Evolutionary conservation across 2,329 filamentous ascomycete species (phyloP).

Genomic region (Diplodia sapinea): DNA sequence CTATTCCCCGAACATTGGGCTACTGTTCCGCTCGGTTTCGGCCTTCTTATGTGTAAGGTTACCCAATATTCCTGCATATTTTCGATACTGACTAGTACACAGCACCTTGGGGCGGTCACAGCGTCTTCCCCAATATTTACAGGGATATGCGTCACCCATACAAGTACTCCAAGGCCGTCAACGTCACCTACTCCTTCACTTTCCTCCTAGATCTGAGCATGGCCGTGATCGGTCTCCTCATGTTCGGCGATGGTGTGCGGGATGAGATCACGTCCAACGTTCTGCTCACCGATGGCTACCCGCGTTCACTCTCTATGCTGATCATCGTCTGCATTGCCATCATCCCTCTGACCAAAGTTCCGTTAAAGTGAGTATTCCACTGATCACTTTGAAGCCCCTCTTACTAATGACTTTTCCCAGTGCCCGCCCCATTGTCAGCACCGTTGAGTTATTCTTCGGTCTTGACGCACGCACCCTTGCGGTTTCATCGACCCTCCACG

Average conservation of each 20-base stretch:
- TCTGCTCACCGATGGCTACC: conserved; percentile 75
- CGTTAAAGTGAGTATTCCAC: conserved; percentile 55
- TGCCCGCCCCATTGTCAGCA: conserved; percentile 84
- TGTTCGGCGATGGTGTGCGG: conserved; percentile 89
- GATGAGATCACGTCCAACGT: conserved; percentile 94
- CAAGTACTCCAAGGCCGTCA: conserved; percentile 77
- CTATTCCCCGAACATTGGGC: conserved; percentile 86
- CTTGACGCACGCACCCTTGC: conserved; percentile 65
- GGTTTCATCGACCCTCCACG: conserved; percentile 55
- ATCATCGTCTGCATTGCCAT: conserved; percentile 88
- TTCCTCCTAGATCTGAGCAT: conserved; percentile 82
- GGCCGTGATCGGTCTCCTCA: conserved; percentile 82
- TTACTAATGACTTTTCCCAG: conserved; percentile 52
- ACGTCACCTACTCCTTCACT: conserved; percentile 83
- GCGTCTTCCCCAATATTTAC: conserved; percentile 84
- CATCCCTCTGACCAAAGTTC: conserved; percentile 95
- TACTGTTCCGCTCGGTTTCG: conserved; percentile 85
- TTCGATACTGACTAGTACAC: conserved; percentile 26
- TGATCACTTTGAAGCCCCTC: not conserved
- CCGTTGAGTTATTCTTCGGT: conserved; percentile 79
- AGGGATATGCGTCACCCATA: conserved; percentile 80
- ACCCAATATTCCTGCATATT: conserved; percentile 12
- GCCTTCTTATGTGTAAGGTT: conserved; percentile 76
- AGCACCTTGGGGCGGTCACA: conserved; percentile 72
- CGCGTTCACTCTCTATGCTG: conserved; percentile 72